Evolutionary conservation across 371 early-diverging fungal genomes (phyloP), one percentile per base, ranked within the genome.

Genomic region (Rhizoclosmatium hyalinum): DNA sequence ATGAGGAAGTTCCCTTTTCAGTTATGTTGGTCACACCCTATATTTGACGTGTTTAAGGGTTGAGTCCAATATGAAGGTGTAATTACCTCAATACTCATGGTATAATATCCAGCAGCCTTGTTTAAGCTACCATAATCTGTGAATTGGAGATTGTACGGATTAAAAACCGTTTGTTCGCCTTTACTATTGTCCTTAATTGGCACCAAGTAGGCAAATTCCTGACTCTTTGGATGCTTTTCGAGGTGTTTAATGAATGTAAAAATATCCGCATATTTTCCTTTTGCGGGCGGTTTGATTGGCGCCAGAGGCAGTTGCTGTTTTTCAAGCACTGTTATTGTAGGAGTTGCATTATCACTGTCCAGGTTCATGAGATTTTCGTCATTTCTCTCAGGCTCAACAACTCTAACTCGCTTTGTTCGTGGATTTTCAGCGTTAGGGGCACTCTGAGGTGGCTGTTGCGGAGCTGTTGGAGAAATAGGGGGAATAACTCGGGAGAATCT

Each of bases 131-230:
- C 63, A 72, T 77, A 82, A 14, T 80, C 81, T 3, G 80, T 75
- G 57, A 84, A 75, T 67, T 75, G 58, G 10, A 84, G 67, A 41
- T 79, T 77, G 55, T 84, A 84, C 10, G 84, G 84, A 68, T 84
- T 81, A 55, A 73, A 82, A 6, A 73, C 61, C 12, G 72, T 45
- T 44, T 77, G 64, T 19, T 66, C 72, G 60, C 24, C 46, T n/a
- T 55, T 43, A 19, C 69, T 54, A 8, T n/a, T 60, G 6, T 70
- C 75, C 63, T 39, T 19, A 42, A 45, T 53, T 19, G 79, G 78
- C n/a, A 69, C 63, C 70, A 79, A 61, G 62, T 83, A 83, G 2
- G 76, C 76, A 74, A 83, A 83, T 50, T 81, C 83, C 5, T 19
- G 57, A 14, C 72, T 68, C 43, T 67, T 47, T 24, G 79, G 78